These are phyloP conservation scores for Sphagnum magellanicum DNA, from an alignment of 228 moss, liverwort and hornwort genomes.

Conservation along the genomic window DNA sequence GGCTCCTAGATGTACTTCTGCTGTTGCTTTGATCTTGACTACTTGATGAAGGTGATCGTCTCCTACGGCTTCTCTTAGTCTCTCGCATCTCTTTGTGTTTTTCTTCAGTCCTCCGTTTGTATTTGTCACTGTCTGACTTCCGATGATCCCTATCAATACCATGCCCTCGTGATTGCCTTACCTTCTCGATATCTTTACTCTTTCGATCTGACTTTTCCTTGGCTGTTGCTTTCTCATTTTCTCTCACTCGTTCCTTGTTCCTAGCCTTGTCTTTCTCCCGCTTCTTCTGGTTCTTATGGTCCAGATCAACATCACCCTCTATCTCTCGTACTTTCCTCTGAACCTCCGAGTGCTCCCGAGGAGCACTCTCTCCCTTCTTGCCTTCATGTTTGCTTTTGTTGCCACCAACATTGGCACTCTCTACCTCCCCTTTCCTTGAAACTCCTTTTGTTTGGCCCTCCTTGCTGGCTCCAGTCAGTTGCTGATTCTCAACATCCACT, in stretches of 20 bases:
- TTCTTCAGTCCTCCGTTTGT: slow-evolving; percentile 54
- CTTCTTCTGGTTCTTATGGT: slow-evolving; percentile 33
- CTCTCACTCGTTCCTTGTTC: slow-evolving; percentile 53
- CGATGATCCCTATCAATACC: slow-evolving; percentile 62
- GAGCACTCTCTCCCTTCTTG: slow-evolving; percentile 37
- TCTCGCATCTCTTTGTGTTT: slow-evolving; percentile 24
- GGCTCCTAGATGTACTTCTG: slow-evolving; percentile 70
- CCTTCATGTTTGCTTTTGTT: slow-evolving; percentile 38
- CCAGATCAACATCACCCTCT: slow-evolving; percentile 25
- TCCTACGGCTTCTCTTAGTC: slow-evolving; percentile 38
- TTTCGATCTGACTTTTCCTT: slow-evolving; percentile 59
- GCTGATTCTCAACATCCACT: slow-evolving; percentile 34
- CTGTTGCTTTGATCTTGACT: slow-evolving; percentile 67
- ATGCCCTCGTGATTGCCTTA: slow-evolving; percentile 36
- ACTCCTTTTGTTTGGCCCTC: slow-evolving; percentile 36
- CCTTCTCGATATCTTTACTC: slow-evolving; percentile 43
- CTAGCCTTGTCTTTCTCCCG: slow-evolving; percentile 49
- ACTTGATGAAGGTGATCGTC: slow-evolving; percentile 67
- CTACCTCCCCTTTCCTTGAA: slow-evolving; percentile 24
- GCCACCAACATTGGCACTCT: slow-evolving; percentile 20
- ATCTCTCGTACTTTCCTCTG: slow-evolving; percentile 28
- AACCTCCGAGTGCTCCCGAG: slow-evolving; percentile 24
- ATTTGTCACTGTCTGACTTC: slow-evolving; percentile 44
- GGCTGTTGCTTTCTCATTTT: slow-evolving; percentile 40
- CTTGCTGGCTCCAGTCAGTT: not conserved